Evolutionary conservation across 192 early-diverging fungal species (phyloP).

Genomic region (Gamsiella multidivaricata): DNA sequence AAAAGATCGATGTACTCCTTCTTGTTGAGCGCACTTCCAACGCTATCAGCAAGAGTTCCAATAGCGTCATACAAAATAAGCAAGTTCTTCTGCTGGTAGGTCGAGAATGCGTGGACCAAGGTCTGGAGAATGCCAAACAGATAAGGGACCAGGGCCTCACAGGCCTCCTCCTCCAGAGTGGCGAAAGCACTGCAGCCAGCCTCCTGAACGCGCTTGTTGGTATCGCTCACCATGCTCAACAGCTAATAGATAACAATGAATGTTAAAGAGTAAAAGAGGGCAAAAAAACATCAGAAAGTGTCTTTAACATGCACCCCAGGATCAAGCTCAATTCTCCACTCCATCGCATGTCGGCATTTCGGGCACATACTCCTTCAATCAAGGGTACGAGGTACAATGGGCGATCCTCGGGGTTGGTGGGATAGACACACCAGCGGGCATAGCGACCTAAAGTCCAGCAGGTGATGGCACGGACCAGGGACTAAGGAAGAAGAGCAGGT

Average conservation of each 20-base stretch:
- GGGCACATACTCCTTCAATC: conserved; percentile 66
- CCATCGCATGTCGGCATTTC: not conserved
- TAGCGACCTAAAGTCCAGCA: conserved; percentile 99
- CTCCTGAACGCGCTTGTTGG: conserved; percentile 98
- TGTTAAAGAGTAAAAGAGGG: not conserved
- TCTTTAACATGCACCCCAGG: too few relatives aligned
- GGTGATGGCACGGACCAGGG: conserved; percentile 95
- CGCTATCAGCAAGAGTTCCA: conserved; percentile 96
- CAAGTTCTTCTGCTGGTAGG: conserved; percentile 97
- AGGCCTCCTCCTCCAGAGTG: conserved; percentile 94
- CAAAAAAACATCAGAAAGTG: too few relatives aligned
- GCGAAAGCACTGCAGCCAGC: conserved; percentile 97
- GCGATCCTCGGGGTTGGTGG: conserved; percentile 63
- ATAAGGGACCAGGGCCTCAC: conserved; percentile 83
- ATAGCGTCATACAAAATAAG: conserved; percentile 97
- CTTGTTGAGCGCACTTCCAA: conserved; percentile 83
- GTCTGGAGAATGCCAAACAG: conserved; percentile 88
- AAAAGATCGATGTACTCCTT: conserved; percentile 84
- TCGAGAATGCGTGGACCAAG: conserved; percentile 82
- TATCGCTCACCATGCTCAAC: conserved; percentile 86
- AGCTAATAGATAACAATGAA: conserved; percentile 21
- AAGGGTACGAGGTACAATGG: conserved; percentile 87
- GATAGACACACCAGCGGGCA: conserved; percentile 79
- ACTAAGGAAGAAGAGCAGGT: conserved; percentile 55
- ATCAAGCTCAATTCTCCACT: too few relatives aligned